Base-by-base conservation (phyloP, 805 yeast species). In the Lachancea mirantina region DNA sequence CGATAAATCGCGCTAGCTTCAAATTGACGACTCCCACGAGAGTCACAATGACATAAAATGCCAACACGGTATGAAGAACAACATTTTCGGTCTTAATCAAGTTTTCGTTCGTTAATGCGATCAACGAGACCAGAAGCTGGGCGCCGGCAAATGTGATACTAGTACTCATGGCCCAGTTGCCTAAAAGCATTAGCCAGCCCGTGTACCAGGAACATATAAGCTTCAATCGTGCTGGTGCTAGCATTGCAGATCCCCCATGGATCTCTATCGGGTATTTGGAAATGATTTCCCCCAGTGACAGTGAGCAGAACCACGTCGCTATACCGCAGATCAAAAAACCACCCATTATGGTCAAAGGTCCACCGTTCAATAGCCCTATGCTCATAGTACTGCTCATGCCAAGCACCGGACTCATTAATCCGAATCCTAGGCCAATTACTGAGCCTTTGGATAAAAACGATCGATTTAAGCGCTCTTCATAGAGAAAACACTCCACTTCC, bases 341-440 rank as follows among this genome's bases (percentile, higher is more conserved):
- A 61, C 78, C 75, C 26, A 83, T 61, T 26, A 83, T 77, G 0
- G 92, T 79, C 9, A 76, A 75, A 32, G 80, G 78, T 1, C 87
- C 85, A 6, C 94, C 94, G 55, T 81, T 83, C 7, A 76, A 67
- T 33, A 83, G 59, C 3, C 84, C 80, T 19, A 78, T 77, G 48
- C 78, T 74, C 52, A 83, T 64, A 1, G 87, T 80, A 3, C 84
- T 74, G 7, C 85, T 74, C 45, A 83, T 68, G 1, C 89, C 87
- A 45, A 81, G 68, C 0, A 88, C 89, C 0, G 84, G 88, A 25
- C 84, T 83, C 88, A 83, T 80, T 19, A 83, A 59, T 1, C 87
- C 76, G 51, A 83, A 81, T 0, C 92, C 89, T 15, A 83, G 60
- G 4, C 92, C 94, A 14, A 83, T 72, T 27, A 83, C 74, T 0